Evolutionary conservation across 306 rosid genomes (phyloP).

Genomic region (Vicia faba): DNA sequence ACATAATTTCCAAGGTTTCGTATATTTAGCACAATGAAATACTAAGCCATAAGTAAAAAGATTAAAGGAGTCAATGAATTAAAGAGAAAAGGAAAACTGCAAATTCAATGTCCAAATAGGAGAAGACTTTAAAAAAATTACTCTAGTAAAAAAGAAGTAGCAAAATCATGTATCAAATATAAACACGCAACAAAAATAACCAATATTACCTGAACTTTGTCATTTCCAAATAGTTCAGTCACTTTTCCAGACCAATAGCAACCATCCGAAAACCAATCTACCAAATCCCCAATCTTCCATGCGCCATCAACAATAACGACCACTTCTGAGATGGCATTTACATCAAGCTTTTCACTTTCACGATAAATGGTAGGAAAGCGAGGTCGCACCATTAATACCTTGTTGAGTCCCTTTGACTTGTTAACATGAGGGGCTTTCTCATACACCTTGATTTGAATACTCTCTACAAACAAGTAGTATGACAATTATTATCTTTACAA

Average conservation of each 20-base stretch:
- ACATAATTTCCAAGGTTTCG: not conserved
- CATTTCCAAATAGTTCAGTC: slow-evolving; percentile 50
- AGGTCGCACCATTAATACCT: slow-evolving; percentile 75
- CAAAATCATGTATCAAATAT: not conserved
- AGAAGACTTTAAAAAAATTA: not conserved
- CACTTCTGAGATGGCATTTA: slow-evolving; percentile 48
- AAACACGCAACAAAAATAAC: not conserved
- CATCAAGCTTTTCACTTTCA: slow-evolving; percentile 54
- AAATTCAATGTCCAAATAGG: not conserved
- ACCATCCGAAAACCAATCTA: slow-evolving; percentile 72
- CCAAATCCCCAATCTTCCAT: slow-evolving; percentile 86
- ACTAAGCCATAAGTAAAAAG: not conserved
- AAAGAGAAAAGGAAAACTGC: slow-evolving; percentile 5
- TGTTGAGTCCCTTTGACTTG: slow-evolving; percentile 31
- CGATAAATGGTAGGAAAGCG: slow-evolving; percentile 54
- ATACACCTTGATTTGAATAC: slow-evolving; percentile 49
- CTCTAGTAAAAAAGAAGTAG: too few relatives aligned
- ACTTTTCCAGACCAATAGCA: slow-evolving; percentile 84
- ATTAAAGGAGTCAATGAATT: not conserved
- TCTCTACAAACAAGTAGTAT: slow-evolving; percentile 53
- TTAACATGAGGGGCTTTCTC: slow-evolving; percentile 39
- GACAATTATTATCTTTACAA: slow-evolving; percentile 20
- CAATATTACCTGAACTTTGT: slow-evolving; percentile 56
- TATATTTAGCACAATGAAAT: not conserved
- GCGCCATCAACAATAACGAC: slow-evolving; percentile 46